Percentiles rank a stretch among this genome's conserved stretches.
phyloP scores from a whole-genome alignment of 352 stramenopile genomes.

The Globisporangium carolinianum region DNA sequence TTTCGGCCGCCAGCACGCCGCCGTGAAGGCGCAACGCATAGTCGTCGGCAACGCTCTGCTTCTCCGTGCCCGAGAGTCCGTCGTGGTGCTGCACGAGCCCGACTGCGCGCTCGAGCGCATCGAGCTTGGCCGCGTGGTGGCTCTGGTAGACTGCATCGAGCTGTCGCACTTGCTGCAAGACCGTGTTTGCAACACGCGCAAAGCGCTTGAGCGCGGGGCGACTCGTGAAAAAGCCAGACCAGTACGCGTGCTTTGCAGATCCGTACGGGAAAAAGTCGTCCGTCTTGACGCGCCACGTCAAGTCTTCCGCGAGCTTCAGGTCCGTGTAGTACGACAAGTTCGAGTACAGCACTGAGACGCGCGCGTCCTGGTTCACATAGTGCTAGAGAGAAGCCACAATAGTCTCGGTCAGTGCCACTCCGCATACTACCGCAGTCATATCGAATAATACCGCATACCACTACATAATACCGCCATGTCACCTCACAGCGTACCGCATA shows the following conservation, averaged over 20 bases:
- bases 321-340: constrained; percentile 95
- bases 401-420: no score
- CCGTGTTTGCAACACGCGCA: constrained; percentile 80
- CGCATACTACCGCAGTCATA: no score
- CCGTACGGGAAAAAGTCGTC: constrained; percentile 98
- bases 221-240: constrained; percentile 95
- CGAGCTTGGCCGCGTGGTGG: constrained; percentile 38
- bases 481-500: neutral
- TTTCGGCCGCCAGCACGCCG: constrained; percentile 59
- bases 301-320: constrained; percentile 81
- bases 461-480: neutral
- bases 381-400: constrained; percentile 20
- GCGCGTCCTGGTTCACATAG: constrained; percentile 88
- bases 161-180: constrained; percentile 89
- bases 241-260: constrained; percentile 91
- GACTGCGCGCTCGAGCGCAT: constrained; percentile 82
- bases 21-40: constrained; percentile 90
- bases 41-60: constrained; percentile 94
- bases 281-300: constrained; percentile 85
- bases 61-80: constrained; percentile 92
- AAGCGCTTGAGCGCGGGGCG: constrained; percentile 90
- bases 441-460: neutral
- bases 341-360: constrained; percentile 95
- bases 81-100: constrained; percentile 97
- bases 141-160: constrained; percentile 79